A percentile compares a stretch with the other conserved stretches of the same genome.
These are phyloP conservation scores for Oxyria digyna DNA, from an alignment of 148 eudicot genomes.

Conservation along the genomic window DNA sequence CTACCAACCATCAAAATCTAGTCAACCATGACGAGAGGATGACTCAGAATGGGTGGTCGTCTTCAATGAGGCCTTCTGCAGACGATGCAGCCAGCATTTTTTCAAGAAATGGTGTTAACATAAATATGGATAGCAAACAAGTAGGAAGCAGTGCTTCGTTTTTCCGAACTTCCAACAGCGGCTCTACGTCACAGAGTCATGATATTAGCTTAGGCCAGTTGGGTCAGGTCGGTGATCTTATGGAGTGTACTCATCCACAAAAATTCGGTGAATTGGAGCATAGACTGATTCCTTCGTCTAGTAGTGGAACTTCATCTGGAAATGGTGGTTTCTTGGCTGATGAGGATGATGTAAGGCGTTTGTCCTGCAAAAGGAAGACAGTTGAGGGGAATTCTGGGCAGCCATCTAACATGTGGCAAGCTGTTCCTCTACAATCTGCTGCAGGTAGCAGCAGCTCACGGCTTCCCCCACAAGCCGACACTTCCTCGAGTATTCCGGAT, in stretches of 20 bases:
- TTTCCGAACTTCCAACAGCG: slow-evolving; percentile 23
- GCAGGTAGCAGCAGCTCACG: slow-evolving; percentile 15
- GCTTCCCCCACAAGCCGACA: slow-evolving; percentile 26
- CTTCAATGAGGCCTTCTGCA: slow-evolving; percentile 19
- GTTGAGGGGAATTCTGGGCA: slow-evolving; percentile 58
- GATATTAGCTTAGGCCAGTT: slow-evolving; percentile 12
- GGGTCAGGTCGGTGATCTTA: slow-evolving; percentile 22
- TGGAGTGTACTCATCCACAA: slow-evolving; percentile 23
- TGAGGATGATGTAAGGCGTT: slow-evolving; percentile 44
- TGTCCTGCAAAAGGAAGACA: slow-evolving; percentile 73
- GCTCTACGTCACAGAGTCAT: slow-evolving; percentile 16
- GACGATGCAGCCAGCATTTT: slow-evolving; percentile 20
- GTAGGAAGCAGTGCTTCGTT: slow-evolving; percentile 19
- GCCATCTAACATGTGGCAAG: slow-evolving; percentile 55
- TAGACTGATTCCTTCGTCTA: slow-evolving; percentile 19
- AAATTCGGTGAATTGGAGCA: slow-evolving; percentile 24
- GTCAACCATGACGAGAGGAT: slow-evolving; percentile 17
- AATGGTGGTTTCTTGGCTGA: slow-evolving; percentile 35
- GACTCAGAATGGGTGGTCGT: slow-evolving; percentile 25
- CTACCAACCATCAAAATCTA: slow-evolving; percentile 15
- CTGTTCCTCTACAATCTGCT: no score
- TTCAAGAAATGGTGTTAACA: slow-evolving; percentile 22
- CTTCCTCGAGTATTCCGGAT: slow-evolving; percentile 17
- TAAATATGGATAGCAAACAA: slow-evolving; percentile 27
- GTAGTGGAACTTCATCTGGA: slow-evolving; percentile 36